phyloP scores from a whole-genome alignment of 768 basidiomycete genomes.

The Mycena indigotica region DNA sequence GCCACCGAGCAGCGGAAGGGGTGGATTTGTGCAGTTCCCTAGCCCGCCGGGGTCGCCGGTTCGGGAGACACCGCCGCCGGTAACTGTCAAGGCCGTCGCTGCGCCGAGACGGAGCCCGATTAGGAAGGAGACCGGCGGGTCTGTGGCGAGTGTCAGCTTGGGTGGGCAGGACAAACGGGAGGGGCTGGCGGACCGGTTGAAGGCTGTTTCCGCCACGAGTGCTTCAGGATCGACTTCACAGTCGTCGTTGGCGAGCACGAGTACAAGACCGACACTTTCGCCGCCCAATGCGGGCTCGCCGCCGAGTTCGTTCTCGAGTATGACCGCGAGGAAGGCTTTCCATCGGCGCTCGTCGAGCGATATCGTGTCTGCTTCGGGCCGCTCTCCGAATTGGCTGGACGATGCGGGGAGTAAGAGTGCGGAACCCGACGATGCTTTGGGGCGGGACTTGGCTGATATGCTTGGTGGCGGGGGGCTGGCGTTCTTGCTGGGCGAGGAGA shows the following conservation, averaged over 20 bases:
- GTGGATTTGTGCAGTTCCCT: constrained; percentile 16
- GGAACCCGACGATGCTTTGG: constrained; percentile 35
- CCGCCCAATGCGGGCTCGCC: constrained; percentile 1
- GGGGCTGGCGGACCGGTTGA: constrained; percentile 44
- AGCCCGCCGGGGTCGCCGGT: constrained; percentile 16
- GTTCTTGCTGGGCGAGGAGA: constrained; percentile 36
- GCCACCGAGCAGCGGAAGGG: not conserved
- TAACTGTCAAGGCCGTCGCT: not conserved
- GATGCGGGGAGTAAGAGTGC: constrained; percentile 13
- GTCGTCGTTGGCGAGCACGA: not conserved
- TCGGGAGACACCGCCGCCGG: constrained; percentile 14
- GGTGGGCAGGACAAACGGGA: constrained; percentile 31
- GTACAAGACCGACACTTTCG: not conserved
- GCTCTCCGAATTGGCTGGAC: constrained; percentile 4
- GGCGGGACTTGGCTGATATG: constrained; percentile 43
- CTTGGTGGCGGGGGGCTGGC: constrained; percentile 48
- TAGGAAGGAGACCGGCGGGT: constrained; percentile 1
- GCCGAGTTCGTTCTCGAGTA: constrained; percentile 4
- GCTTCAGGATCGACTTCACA: not conserved
- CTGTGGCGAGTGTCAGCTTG: not conserved
- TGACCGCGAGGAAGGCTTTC: constrained; percentile 13
- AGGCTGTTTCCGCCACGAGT: constrained; percentile 40
- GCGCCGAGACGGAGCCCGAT: constrained; percentile 23
- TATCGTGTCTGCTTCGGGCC: constrained; percentile 11
- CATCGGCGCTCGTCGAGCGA: constrained; percentile 27